Base-by-base conservation (phyloP, 257 asterid species). In the Penstemon davidsonii region DNA sequence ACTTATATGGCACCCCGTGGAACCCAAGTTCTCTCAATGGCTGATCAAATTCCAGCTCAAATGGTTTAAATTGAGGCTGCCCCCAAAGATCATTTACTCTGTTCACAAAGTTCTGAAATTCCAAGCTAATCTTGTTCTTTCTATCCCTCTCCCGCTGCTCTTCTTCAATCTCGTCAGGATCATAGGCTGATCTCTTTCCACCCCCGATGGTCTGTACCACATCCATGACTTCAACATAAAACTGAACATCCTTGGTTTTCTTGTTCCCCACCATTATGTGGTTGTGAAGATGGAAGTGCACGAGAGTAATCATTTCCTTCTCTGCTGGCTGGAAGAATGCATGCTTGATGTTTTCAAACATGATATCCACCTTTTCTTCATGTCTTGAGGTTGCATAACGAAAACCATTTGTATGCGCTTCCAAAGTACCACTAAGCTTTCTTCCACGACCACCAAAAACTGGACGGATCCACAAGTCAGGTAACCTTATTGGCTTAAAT, bases 161-260 rank as follows among this genome's bases (percentile, higher is more conserved):
- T 78, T 89, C 96, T 78, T 89, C 96, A 44, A 89, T 85, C 82
- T 89, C 96, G 66, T 89, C 95, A 6, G 96, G 95, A 55, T 87
- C 96, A 60, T 85, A 87, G 6, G 90, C 87, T 46, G 88, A 83
- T 70, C 95, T 77, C 78, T 82, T 87, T 19, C 92, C 87, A 64
- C 88, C 85, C 0, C 96, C 88, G 52, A 87, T 81, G 13, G 83
- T 80, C 61, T 89, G 96, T 40, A 87, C 96, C 75, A 79, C 83
- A 71, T 89, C 95, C 96, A 89, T 89, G 49, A 89, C 96, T 78
- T 89, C 96, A 4, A 78, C 81, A 57, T 84, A 88, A 70, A 88
- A 88, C 45, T 88, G 96, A 5, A 84, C 89, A 51, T 88, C 96
- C 78, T 88, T 88, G 52, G 89, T 81, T 72, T 84, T 88, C 84